Evolutionary conservation across 129 eudicot genomes (phyloP).

Genomic region (Logfia minima): DNA sequence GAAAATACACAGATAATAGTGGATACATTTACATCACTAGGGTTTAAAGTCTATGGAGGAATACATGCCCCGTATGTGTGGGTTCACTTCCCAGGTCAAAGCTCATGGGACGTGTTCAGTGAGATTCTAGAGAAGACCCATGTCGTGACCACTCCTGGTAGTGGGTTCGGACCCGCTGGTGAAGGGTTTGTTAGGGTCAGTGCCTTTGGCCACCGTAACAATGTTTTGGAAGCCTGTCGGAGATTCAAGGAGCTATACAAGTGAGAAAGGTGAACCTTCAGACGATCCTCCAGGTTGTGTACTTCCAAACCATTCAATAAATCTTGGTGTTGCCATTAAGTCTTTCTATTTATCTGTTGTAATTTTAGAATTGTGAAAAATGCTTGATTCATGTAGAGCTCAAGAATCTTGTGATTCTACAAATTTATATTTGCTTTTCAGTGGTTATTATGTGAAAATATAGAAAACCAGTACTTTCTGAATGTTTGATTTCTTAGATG

Average conservation of each 20-base stretch:
- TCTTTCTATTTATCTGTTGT: conserved; percentile 14
- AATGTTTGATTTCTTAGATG: not conserved
- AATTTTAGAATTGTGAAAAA: conserved; percentile 18
- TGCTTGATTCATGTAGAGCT: conserved; percentile 19
- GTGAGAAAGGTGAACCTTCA: conserved; percentile 36
- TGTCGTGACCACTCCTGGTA: conserved; percentile 94
- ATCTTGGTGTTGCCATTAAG: not conserved
- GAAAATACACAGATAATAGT: conserved; percentile 78
- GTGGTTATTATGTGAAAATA: not conserved
- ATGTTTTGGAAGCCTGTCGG: conserved; percentile 90
- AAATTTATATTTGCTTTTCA: not conserved
- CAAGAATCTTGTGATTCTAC: conserved; percentile 3
- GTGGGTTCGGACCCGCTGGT: conserved; percentile 98
- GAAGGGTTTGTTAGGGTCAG: conserved; percentile 94
- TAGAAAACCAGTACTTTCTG: not conserved
- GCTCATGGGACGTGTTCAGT: conserved; percentile 94
- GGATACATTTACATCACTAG: conserved; percentile 92
- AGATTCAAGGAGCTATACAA: conserved; percentile 91
- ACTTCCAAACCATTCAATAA: conserved; percentile 21
- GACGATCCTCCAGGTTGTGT: conserved; percentile 17
- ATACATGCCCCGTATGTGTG: conserved; percentile 92
- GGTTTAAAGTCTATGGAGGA: conserved; percentile 90
- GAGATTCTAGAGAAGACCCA: conserved; percentile 98
- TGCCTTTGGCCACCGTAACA: conserved; percentile 83
- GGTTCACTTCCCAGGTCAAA: conserved; percentile 92